These are phyloP conservation scores for Simplicillium aogashimaense DNA, from an alignment of 2,329 filamentous ascomycete species.

Conservation along the genomic window DNA sequence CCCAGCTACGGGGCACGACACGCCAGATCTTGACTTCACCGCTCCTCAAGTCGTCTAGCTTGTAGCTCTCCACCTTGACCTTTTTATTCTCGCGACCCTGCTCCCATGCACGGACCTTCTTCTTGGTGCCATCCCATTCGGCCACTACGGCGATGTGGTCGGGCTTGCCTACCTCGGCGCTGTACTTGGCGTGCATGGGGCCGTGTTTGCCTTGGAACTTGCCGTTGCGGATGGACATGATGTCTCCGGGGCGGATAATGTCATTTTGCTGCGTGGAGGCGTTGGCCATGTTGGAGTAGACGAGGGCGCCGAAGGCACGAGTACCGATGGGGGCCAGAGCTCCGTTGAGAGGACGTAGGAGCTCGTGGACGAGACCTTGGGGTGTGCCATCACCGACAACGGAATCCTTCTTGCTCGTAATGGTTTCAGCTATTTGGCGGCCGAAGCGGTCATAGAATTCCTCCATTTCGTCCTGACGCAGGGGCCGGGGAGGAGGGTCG, in stretches of 20 bases:
- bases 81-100: slow-evolving; percentile 91
- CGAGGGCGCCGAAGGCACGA: slow-evolving; percentile 79
- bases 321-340: slow-evolving; percentile 79
- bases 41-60: slow-evolving; percentile 80
- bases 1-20: slow-evolving; percentile 84
- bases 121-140: slow-evolving; percentile 98
- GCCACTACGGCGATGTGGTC: slow-evolving; percentile 87
- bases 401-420: slow-evolving; percentile 62
- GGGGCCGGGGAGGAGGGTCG: slow-evolving; percentile 67
- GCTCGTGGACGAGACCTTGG: slow-evolving; percentile 64
- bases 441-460: slow-evolving; percentile 75
- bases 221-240: slow-evolving; percentile 85
- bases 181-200: slow-evolving; percentile 91
- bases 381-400: slow-evolving; percentile 80
- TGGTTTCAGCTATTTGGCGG: slow-evolving; percentile 62
- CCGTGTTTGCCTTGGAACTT: slow-evolving; percentile 94
- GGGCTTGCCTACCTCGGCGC: slow-evolving; percentile 72
- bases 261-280: slow-evolving; percentile 83
- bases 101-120: slow-evolving; percentile 93
- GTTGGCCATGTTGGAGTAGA: slow-evolving; percentile 93
- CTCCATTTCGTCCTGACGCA: slow-evolving; percentile 91
- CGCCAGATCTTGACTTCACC: slow-evolving; percentile 98
- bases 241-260: slow-evolving; percentile 87
- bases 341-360: slow-evolving; percentile 63
- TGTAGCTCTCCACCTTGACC: slow-evolving; percentile 88